Conservation (phyloP, 2,329 filamentous ascomycete genomes). For the Fusarium palustre region DNA sequence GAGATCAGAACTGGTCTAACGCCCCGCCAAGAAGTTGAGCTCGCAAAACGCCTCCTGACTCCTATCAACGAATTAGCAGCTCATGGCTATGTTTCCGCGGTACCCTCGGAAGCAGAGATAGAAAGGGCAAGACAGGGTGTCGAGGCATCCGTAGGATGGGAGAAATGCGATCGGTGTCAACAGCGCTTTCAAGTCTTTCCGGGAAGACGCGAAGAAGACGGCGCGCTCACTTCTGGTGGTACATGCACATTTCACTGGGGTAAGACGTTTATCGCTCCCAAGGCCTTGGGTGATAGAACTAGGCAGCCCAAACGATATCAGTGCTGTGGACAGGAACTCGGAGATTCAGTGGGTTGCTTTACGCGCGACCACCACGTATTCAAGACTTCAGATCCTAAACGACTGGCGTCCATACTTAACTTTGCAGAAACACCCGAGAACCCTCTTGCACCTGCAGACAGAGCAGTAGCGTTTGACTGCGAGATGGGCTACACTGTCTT, state of each 20-base stretch:
- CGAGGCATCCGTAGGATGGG: slow-evolving; percentile 78
- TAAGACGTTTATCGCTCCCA: slow-evolving; percentile 70
- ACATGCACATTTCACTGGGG: slow-evolving; percentile 85
- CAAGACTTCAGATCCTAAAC: slow-evolving; percentile 80
- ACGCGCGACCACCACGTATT: slow-evolving; percentile 82
- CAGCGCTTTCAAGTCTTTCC: slow-evolving; percentile 93
- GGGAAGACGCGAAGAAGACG: slow-evolving; percentile 81
- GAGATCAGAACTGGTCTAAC: slow-evolving; percentile 77
- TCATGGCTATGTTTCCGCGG: slow-evolving; percentile 79
- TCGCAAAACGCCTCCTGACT: slow-evolving; percentile 73
- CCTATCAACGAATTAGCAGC: slow-evolving; percentile 71
- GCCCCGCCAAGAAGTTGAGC: slow-evolving; percentile 72
- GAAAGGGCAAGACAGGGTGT: slow-evolving; percentile 73
- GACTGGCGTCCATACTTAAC: slow-evolving; percentile 81
- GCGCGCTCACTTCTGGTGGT: slow-evolving; percentile 79
- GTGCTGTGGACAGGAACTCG: slow-evolving; percentile 83
- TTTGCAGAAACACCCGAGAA: slow-evolving; percentile 83
- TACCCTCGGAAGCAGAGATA: slow-evolving; percentile 76
- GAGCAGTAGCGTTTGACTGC: slow-evolving; percentile 89
- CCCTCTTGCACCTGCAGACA: slow-evolving; percentile 59
- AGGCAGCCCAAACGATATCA: slow-evolving; percentile 72
- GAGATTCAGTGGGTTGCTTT: slow-evolving; percentile 80
- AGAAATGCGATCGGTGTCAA: slow-evolving; percentile 88
- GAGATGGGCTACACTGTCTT: slow-evolving; percentile 96
- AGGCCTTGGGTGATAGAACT: slow-evolving; percentile 67